A percentile compares a stretch with the other conserved stretches of the same genome.
Conservation (phyloP, 2,329 filamentous ascomycete species). For the Myotisia sp. region DNA sequence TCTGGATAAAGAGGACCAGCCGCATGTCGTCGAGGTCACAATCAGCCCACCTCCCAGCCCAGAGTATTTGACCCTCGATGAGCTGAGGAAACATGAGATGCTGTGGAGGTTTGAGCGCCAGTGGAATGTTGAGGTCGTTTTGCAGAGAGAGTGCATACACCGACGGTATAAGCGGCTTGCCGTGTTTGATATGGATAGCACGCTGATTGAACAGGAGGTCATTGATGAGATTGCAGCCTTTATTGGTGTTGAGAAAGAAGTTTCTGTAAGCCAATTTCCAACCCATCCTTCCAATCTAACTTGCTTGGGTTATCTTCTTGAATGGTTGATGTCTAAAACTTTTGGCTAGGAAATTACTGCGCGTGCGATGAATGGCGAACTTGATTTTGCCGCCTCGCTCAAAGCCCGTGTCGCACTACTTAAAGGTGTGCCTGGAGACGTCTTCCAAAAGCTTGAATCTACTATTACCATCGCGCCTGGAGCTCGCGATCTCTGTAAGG, state of each 20-base stretch:
- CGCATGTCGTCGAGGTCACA: slow-evolving; percentile 39
- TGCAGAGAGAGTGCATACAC: slow-evolving; percentile 61
- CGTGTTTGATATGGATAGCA: slow-evolving; percentile 98
- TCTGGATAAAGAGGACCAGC: slow-evolving; percentile 34
- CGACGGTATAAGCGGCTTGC: slow-evolving; percentile 70
- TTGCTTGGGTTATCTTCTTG: neutral
- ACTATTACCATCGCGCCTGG: slow-evolving; percentile 71
- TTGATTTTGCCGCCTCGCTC: slow-evolving; percentile 79
- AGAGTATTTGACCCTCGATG: slow-evolving; percentile 41
- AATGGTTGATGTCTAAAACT: slow-evolving; percentile 5
- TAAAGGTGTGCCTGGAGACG: slow-evolving; percentile 60
- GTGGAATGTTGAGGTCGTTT: slow-evolving; percentile 73
- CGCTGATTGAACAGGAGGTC: slow-evolving; percentile 90
- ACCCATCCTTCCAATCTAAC: neutral
- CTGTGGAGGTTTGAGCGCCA: slow-evolving; percentile 75
- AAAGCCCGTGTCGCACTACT: slow-evolving; percentile 67
- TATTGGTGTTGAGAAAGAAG: slow-evolving; percentile 65
- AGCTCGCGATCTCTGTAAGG: slow-evolving; percentile 57
- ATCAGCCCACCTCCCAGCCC: slow-evolving; percentile 38
- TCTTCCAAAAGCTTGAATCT: slow-evolving; percentile 64
- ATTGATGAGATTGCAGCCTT: slow-evolving; percentile 87
- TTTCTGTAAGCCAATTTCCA: slow-evolving; percentile 42
- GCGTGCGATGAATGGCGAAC: slow-evolving; percentile 87
- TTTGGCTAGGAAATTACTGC: slow-evolving; percentile 56
- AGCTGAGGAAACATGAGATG: slow-evolving; percentile 64